Evolutionary conservation across 768 basidiomycete species (phyloP).

Genomic region (Naganishia onofrii): DNA sequence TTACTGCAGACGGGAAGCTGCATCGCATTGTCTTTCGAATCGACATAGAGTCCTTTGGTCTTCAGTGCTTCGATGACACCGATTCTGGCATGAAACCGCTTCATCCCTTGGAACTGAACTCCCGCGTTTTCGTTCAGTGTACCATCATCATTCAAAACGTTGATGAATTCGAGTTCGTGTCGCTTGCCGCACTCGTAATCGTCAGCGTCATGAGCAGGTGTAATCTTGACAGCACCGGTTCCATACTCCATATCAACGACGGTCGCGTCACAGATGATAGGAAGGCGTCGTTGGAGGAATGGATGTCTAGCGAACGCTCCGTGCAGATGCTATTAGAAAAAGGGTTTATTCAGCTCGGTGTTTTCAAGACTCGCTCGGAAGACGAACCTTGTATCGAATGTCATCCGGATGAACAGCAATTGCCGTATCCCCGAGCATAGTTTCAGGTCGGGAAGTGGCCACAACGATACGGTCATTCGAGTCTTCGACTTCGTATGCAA

Average conservation of each 20-base stretch:
- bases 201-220: conserved; percentile 94
- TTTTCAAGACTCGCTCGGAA: not conserved
- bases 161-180: conserved; percentile 87
- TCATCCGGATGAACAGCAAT: conserved; percentile 96
- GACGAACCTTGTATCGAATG: conserved; percentile 70
- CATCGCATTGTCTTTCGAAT: conserved; percentile 96
- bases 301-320: conserved; percentile 89
- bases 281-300: conserved; percentile 78
- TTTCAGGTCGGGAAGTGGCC: conserved; percentile 96
- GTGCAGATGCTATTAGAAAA: conserved; percentile 68
- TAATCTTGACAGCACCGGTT: conserved; percentile 98
- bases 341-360: not conserved
- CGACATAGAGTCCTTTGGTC: conserved; percentile 78
- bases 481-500: conserved; percentile 84
- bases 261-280: conserved; percentile 80
- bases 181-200: conserved; percentile 91
- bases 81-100: conserved; percentile 87
- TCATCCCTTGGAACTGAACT: conserved; percentile 83
- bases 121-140: conserved; percentile 90
- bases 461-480: conserved; percentile 89
- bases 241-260: conserved; percentile 90
- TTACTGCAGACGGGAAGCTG: conserved; percentile 95
- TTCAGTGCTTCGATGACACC: conserved; percentile 79
- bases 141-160: conserved; percentile 92
- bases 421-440: conserved; percentile 96